A percentile compares a stretch with the other conserved stretches of the same genome.
These are phyloP conservation scores for Solioccasus polychromus DNA, from an alignment of 768 basidiomycete genomes.

Conservation along the genomic window DNA sequence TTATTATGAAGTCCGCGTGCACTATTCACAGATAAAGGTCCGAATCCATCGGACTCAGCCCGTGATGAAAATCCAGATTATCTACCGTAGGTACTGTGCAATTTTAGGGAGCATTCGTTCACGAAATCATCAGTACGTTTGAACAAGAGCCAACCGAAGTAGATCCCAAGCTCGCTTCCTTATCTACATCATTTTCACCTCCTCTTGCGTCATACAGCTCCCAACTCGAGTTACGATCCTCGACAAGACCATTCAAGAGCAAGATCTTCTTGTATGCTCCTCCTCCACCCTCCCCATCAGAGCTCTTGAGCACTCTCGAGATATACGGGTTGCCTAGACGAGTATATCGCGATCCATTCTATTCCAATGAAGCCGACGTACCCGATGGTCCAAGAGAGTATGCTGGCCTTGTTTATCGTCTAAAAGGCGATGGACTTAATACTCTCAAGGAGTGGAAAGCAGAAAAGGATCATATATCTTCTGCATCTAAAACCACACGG, in stretches of 20 bases:
- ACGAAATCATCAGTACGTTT: constrained; percentile 10
- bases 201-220: constrained; percentile 22
- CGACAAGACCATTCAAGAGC: neutral
- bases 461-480: constrained; percentile 3
- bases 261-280: constrained; percentile 42
- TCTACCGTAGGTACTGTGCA: constrained; percentile 16
- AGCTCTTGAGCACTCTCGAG: constrained; percentile 45
- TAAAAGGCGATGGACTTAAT: constrained; percentile 62
- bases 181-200: neutral
- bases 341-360: constrained; percentile 77
- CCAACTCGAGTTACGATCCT: constrained; percentile 4
- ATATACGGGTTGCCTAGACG: constrained; percentile 50
- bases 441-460: constrained; percentile 60
- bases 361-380: constrained; percentile 68
- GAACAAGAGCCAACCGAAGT: constrained; percentile 8
- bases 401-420: constrained; percentile 70
- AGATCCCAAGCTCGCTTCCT: neutral
- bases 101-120: neutral
- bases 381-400: constrained; percentile 71
- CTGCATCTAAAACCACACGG: neutral
- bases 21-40: neutral
- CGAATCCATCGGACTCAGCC: neutral
- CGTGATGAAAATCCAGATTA: constrained; percentile 14
- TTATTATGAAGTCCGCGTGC: constrained; percentile 6
- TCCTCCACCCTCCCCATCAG: constrained; percentile 49